A percentile compares a stretch with the other conserved stretches of the same genome.
These are phyloP conservation scores for Epicoccum nigrum DNA, from an alignment of 2,329 filamentous ascomycete species.

Conservation along the genomic window DNA sequence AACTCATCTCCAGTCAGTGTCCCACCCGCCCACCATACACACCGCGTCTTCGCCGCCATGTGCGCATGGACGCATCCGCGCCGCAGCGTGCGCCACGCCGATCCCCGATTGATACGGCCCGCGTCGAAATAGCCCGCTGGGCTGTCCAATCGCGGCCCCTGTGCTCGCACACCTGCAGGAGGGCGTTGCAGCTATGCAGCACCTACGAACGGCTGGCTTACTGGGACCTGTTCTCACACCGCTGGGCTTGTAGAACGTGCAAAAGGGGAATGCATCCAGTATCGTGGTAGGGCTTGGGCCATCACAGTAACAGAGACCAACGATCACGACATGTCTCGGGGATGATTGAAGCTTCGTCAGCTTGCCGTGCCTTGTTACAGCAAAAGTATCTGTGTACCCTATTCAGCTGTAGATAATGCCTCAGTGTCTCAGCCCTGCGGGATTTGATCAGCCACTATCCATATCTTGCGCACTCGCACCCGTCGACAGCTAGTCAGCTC, in stretches of 20 bases:
- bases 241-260: neutral
- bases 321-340: no score
- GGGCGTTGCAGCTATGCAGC: neutral
- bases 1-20: neutral
- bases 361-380: no score
- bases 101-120: neutral
- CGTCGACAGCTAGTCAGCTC: neutral
- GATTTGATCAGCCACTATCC: neutral
- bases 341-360: no score
- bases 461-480: neutral
- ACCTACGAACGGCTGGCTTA: neutral
- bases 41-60: conserved; percentile 15
- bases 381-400: neutral
- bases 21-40: conserved; percentile 9
- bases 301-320: no score
- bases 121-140: no score
- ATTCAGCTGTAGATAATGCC: neutral
- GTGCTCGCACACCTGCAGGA: no score
- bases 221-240: neutral
- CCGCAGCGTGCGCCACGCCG: neutral
- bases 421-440: neutral
- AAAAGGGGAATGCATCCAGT: neutral
- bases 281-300: neutral
- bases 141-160: no score
- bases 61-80: neutral